Conservation (phyloP, 2,329 filamentous ascomycete genomes). For the Fusarium haematococcum region DNA sequence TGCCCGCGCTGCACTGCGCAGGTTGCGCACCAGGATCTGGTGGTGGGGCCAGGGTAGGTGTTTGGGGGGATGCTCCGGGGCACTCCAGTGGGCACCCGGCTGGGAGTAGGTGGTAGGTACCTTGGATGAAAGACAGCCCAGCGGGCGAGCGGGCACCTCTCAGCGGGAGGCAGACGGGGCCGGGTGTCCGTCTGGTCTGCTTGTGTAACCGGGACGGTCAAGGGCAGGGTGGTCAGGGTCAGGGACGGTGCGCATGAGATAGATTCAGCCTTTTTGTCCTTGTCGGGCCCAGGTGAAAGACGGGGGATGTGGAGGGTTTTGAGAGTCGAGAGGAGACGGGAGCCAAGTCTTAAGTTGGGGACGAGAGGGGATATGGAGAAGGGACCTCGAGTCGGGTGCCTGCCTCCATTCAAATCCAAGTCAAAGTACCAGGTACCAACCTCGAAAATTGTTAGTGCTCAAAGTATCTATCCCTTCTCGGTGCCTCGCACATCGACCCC, state of each 20-base stretch:
- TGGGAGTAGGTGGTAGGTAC: neutral
- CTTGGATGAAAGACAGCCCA: slow-evolving; percentile 4
- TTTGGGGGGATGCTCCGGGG: slow-evolving; percentile 29
- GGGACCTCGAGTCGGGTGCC: neutral
- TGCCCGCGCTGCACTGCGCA: neutral
- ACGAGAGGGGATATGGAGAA: slow-evolving; percentile 12
- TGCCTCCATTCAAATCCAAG: neutral
- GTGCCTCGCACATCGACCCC: slow-evolving; percentile 32
- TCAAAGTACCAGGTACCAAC: neutral
- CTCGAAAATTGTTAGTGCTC: slow-evolving; percentile 19
- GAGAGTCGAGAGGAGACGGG: slow-evolving; percentile 12
- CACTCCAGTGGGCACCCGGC: slow-evolving; percentile 27
- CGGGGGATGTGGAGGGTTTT: slow-evolving; percentile 24
- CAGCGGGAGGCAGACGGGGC: slow-evolving; percentile 7
- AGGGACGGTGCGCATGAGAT: neutral
- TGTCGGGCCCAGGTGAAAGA: neutral
- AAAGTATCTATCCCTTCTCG: slow-evolving; percentile 22
- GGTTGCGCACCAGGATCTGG: slow-evolving; percentile 18
- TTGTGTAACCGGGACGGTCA: slow-evolving; percentile 2
- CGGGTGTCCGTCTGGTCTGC: neutral
- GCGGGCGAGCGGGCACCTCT: slow-evolving; percentile 23
- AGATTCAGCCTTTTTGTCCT: neutral
- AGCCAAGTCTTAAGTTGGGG: slow-evolving; percentile 2
- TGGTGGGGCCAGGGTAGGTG: slow-evolving; percentile 30
- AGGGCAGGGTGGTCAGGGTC: neutral